Evolutionary conservation across 106 monocot species (phyloP).

Genomic region (Allium cepa): DNA sequence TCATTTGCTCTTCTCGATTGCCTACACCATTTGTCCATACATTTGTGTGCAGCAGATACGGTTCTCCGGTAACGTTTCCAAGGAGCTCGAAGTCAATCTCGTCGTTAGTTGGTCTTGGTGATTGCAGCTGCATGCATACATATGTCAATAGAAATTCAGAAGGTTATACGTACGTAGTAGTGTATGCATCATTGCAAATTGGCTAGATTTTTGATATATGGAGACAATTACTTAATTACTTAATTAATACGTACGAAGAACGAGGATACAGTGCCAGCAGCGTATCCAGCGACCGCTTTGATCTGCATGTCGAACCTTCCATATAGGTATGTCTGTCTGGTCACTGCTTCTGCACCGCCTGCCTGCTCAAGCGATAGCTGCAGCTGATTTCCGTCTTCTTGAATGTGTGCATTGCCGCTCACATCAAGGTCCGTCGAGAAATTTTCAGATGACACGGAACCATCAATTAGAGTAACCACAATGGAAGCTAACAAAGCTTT

Average conservation of each 20-base stretch:
- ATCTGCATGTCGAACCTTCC: slow-evolving; percentile 12
- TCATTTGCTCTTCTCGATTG: background rate
- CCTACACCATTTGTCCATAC: background rate
- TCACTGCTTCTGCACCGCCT: background rate
- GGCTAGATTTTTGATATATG: too few relatives aligned
- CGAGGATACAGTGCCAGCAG: slow-evolving; percentile 1
- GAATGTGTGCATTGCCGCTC: background rate
- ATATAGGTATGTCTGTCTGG: background rate
- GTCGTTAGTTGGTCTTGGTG: background rate
- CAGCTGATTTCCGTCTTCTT: slow-evolving; percentile 2
- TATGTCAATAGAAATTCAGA: background rate
- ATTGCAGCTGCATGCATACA: background rate
- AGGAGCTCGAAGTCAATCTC: slow-evolving; percentile 3
- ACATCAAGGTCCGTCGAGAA: background rate
- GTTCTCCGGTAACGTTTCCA: slow-evolving; percentile 1
- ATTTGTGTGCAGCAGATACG: background rate
- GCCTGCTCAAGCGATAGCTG: background rate
- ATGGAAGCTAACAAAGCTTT: background rate
- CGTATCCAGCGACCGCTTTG: background rate
- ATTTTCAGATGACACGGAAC: background rate
- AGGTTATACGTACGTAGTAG: background rate
- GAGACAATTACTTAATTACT: too few relatives aligned
- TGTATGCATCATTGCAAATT: background rate
- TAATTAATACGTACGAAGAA: background rate
- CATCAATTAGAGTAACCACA: background rate